Conservation (phyloP, 2,329 filamentous ascomycete genomes). For the Aspergillus fijiensis region DNA sequence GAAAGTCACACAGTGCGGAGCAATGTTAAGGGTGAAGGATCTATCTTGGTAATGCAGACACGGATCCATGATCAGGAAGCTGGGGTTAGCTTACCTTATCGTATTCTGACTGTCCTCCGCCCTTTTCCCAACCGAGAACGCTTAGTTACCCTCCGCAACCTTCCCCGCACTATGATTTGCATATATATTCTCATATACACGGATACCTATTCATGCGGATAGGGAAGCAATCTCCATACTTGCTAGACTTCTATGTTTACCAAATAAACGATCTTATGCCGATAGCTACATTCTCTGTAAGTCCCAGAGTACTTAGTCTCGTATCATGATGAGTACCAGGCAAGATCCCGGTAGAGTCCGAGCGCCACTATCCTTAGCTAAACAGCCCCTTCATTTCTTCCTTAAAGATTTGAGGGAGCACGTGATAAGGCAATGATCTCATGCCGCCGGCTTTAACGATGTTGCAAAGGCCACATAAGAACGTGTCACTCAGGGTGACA, state of each 20-base stretch:
- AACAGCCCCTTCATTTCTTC: constrained; percentile 65
- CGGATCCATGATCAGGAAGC: no score
- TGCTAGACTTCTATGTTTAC: no score
- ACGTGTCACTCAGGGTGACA: constrained; percentile 62
- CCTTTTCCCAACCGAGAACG: no score
- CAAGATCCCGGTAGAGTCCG: no score
- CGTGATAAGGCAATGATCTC: constrained; percentile 74
- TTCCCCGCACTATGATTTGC: no score
- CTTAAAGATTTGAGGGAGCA: constrained; percentile 62
- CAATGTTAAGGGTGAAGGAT: neutral
- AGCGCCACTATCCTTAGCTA: neutral
- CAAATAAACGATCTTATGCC: neutral
- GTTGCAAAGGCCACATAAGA: constrained; percentile 62
- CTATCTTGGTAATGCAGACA: neutral
- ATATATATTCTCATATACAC: no score
- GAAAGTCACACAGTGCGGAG: neutral
- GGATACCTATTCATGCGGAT: no score
- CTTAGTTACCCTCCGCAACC: no score
- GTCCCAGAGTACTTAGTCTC: constrained; percentile 16
- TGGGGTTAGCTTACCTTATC: no score
- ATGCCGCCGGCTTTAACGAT: constrained; percentile 61
- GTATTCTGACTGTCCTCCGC: no score
- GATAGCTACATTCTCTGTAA: constrained; percentile 52
- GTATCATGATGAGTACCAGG: no score
- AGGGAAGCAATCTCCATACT: no score